These are phyloP conservation scores for Leccinum pachyderme DNA, from an alignment of 1,284 basidiomycete genomes.

Conservation along the genomic window DNA sequence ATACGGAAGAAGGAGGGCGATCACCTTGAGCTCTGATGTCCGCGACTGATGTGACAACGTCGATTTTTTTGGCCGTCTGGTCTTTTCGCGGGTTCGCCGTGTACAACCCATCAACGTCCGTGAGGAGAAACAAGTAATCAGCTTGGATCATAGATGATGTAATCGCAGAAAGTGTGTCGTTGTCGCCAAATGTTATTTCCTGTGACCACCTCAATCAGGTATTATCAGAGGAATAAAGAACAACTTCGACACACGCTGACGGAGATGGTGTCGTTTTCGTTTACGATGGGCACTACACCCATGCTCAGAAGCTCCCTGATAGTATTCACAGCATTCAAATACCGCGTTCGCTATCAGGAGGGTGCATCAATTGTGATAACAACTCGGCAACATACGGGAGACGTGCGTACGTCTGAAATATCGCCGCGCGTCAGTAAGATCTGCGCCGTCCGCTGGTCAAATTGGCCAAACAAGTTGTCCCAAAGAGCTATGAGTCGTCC, in stretches of 20 bases:
- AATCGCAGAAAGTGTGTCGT: constrained; percentile 96
- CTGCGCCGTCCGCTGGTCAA: constrained; percentile 95
- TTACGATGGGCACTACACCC: constrained; percentile 93
- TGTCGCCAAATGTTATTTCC: constrained; percentile 99
- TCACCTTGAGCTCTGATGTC: constrained; percentile 80
- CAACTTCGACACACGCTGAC: constrained; percentile 70
- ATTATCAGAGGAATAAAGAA: not conserved
- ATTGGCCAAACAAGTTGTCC: constrained; percentile 93
- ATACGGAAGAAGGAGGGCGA: not conserved
- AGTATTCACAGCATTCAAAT: constrained; percentile 93
- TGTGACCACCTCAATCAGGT: constrained; percentile 31
- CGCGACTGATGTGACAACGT: constrained; percentile 81
- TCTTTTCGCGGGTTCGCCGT: constrained; percentile 94
- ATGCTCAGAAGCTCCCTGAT: constrained; percentile 84
- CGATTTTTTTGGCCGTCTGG: constrained; percentile 77
- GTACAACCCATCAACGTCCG: constrained; percentile 96
- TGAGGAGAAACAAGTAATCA: constrained; percentile 94
- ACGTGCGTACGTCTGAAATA: constrained; percentile 87
- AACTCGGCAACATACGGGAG: not conserved
- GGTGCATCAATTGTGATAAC: constrained; percentile 1
- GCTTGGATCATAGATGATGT: constrained; percentile 97
- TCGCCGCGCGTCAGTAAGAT: constrained; percentile 92
- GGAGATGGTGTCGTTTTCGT: constrained; percentile 95
- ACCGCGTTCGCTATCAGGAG: constrained; percentile 73
- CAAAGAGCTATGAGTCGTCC: constrained; percentile 93